Percentiles rank a stretch among this genome's conserved stretches.
Conservation (phyloP, 2,329 filamentous ascomycete genomes). For the Fusarium bulbicola region DNA sequence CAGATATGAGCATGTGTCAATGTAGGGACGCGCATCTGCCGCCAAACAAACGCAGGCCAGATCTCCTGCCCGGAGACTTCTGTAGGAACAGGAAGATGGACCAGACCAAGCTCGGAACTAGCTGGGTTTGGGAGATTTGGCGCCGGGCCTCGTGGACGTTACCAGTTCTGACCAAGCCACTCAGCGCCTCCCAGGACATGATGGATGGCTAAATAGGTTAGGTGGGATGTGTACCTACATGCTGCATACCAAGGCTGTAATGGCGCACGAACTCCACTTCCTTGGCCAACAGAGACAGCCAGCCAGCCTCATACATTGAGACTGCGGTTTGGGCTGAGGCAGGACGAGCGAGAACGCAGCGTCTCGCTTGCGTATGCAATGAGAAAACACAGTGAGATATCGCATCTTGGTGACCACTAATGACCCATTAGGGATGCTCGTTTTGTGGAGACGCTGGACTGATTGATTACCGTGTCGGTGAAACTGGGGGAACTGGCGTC, state of each 20-base stretch:
- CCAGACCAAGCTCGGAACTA: slow-evolving; percentile 27
- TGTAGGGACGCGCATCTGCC: slow-evolving; percentile 41
- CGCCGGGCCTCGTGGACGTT: slow-evolving; percentile 38
- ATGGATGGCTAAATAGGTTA: slow-evolving; percentile 22
- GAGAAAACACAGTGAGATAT: slow-evolving; percentile 1
- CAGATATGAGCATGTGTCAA: slow-evolving; percentile 23
- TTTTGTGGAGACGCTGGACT: not conserved
- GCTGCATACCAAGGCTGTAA: slow-evolving; percentile 27
- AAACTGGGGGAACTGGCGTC: slow-evolving; percentile 13
- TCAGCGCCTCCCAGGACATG: slow-evolving; percentile 18
- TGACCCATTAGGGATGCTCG: slow-evolving; percentile 8
- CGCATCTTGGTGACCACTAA: slow-evolving; percentile 31
- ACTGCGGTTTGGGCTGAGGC: slow-evolving; percentile 6
- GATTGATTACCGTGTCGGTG: slow-evolving; percentile 9
- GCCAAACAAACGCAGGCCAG: slow-evolving; percentile 31
- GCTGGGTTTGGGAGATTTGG: slow-evolving; percentile 33
- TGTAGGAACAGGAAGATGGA: slow-evolving; percentile 35
- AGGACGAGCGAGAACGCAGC: slow-evolving; percentile 18
- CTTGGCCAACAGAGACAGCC: slow-evolving; percentile 5
- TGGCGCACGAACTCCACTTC: slow-evolving; percentile 26
- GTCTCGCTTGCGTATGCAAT: not conserved
- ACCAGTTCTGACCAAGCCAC: slow-evolving; percentile 38
- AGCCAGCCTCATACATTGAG: slow-evolving; percentile 13
- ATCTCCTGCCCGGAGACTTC: slow-evolving; percentile 30
- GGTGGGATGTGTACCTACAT: slow-evolving; percentile 36